Conservation (phyloP, 2,329 filamentous ascomycete species). For the Talaromyces pinophilus region DNA sequence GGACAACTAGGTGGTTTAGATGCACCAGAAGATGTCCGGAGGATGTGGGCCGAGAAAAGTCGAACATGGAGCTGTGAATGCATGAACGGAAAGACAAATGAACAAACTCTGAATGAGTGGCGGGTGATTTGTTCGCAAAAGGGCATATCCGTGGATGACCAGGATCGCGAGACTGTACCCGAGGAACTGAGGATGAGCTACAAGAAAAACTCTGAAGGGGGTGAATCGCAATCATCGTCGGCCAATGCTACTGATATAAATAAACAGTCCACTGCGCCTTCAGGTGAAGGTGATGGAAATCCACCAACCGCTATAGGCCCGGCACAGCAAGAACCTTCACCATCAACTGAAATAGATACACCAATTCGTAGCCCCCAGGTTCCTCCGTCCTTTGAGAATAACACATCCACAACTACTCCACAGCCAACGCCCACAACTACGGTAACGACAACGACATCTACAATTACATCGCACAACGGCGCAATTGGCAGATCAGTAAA, state of each 20-base stretch:
- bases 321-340: background rate
- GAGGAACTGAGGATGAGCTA: conserved; percentile 66
- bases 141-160: conserved; percentile 43
- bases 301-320: background rate
- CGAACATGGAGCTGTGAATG: conserved; percentile 70
- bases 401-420: conserved; percentile 21
- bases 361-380: conserved; percentile 1
- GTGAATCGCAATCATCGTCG: background rate
- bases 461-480: conserved; percentile 4
- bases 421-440: conserved; percentile 45
- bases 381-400: background rate
- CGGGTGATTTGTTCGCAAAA: conserved; percentile 58
- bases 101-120: conserved; percentile 71
- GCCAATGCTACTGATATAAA: background rate
- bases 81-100: conserved; percentile 61
- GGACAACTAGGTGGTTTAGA: conserved; percentile 92
- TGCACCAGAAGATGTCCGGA: conserved; percentile 66
- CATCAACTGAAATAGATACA: conserved; percentile 11
- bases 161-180: conserved; percentile 40
- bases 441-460: conserved; percentile 35
- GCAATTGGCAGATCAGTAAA: background rate
- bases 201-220: conserved; percentile 47
- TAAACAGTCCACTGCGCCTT: background rate
- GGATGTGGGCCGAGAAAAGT: conserved; percentile 68
- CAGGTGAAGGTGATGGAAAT: background rate